Base-by-base conservation (phyloP, 345 rosid genomes). In the Eucalyptus tenuipes region DNA sequence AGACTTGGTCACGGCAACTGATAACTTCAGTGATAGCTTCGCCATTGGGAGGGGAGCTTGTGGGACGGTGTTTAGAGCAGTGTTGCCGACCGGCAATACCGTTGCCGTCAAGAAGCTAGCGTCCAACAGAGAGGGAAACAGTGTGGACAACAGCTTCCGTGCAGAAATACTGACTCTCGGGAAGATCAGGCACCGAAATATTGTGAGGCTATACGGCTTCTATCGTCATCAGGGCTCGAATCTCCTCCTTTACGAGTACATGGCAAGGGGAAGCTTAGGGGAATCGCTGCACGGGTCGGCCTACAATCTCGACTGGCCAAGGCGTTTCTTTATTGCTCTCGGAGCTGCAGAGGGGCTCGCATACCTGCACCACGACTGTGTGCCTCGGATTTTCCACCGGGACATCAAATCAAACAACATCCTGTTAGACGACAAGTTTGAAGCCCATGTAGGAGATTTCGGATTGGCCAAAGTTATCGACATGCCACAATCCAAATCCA, bases 401-500 rank as follows among this genome's bases (percentile, higher is more conserved):
- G 99, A 97, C 90, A 97, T 97, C 3, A 96, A 96, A 89, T 96
- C 98, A 14, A 95, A 94, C 75, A 96, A 96, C 94, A 95, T 96
- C 86, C 91, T 97, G 24, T 98, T 97, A 75, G 97, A 97, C 87
- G 94, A 95, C 47, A 93, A 90, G 88, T 96, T 94, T 57, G 99
- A 96, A 93, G 99, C 99, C 87, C 97, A 93, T 88, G 98, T 97
- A 9, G 99, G 99, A 10, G 99, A 97, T 89, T 96, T 97, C 27
- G 99, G 99, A 64, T 87, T 97, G 81, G 99, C 99, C 13, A 97
- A 97, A 90, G 96, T 97, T 44, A 93, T 96, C 48, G 99, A 96
- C 92, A 91, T 96, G 99, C 98, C 98, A 16, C 94, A 96, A 18
- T 95, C 97, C 6, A 97, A 96, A 90, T 96, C 99, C 40, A 95